Conservation (phyloP, 129 eudicot species). For the Tanacetum coccineum region DNA sequence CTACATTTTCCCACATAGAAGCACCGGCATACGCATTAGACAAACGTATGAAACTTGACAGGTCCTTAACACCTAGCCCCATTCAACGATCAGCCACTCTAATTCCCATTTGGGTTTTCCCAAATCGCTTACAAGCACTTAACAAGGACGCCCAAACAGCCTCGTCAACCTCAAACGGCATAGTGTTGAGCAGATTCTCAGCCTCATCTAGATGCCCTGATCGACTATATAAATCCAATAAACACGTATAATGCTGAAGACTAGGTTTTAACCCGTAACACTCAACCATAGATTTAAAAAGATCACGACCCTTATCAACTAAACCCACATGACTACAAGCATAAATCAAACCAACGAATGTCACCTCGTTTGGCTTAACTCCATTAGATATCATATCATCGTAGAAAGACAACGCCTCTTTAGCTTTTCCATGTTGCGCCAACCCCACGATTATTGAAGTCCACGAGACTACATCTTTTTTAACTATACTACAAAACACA, state of each 20-base stretch:
- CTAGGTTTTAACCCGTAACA: constrained; percentile 53
- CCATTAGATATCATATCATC: constrained; percentile 56
- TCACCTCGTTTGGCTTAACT: constrained; percentile 71
- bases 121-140: constrained; percentile 63
- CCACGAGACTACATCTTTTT: constrained; percentile 83
- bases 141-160: constrained; percentile 84
- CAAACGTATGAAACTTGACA: constrained; percentile 58
- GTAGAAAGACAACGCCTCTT: constrained; percentile 62
- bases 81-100: constrained; percentile 69
- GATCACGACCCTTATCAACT: constrained; percentile 57
- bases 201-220: constrained; percentile 84
- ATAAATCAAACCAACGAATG: constrained; percentile 68
- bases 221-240: constrained; percentile 73
- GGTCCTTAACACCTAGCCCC: constrained; percentile 51
- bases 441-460: constrained; percentile 84
- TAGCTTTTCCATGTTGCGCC: constrained; percentile 85
- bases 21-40: constrained; percentile 76
- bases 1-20: constrained; percentile 69
- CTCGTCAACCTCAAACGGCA: constrained; percentile 84
- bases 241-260: constrained; percentile 76
- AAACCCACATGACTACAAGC: constrained; percentile 98
- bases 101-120: constrained; percentile 49
- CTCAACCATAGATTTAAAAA: constrained; percentile 72
- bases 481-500: constrained; percentile 32
- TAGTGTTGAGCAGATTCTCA: constrained; percentile 55